Conservation (phyloP, 192 early-diverging fungal genomes). For the Coemansia sp. region DNA sequence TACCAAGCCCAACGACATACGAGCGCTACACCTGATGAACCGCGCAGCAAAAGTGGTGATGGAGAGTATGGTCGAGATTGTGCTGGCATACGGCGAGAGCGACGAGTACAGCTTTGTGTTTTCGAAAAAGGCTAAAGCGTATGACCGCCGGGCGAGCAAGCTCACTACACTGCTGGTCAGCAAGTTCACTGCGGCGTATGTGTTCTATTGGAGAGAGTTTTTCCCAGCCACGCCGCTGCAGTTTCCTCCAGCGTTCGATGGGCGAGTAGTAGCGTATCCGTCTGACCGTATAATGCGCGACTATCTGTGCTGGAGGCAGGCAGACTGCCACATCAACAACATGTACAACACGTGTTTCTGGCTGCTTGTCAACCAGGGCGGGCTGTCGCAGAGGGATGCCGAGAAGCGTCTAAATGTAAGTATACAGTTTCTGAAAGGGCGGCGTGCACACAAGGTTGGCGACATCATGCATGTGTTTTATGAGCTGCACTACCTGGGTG, state of each 20-base stretch:
- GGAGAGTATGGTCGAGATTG: slow-evolving; percentile 75
- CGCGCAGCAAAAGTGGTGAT: slow-evolving; percentile 77
- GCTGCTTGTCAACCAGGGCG: slow-evolving; percentile 76
- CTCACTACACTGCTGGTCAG: slow-evolving; percentile 79
- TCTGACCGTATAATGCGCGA: slow-evolving; percentile 78
- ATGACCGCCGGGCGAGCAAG: slow-evolving; percentile 78
- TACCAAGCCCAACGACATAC: slow-evolving; percentile 75
- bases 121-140: slow-evolving; percentile 60
- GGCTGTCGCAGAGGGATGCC: slow-evolving; percentile 67
- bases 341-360: slow-evolving; percentile 97
- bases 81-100: slow-evolving; percentile 88
- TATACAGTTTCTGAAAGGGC: background rate
- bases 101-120: slow-evolving; percentile 93
- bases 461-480: background rate
- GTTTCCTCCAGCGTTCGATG: slow-evolving; percentile 91
- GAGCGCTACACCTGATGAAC: slow-evolving; percentile 82
- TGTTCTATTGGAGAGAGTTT: slow-evolving; percentile 77
- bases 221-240: slow-evolving; percentile 64
- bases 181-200: slow-evolving; percentile 84
- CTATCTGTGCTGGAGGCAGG: slow-evolving; percentile 94
- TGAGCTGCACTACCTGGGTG: slow-evolving; percentile 2
- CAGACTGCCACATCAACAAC: slow-evolving; percentile 94
- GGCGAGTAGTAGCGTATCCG: slow-evolving; percentile 86
- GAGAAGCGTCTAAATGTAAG: slow-evolving; percentile 71
- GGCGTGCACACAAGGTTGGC: background rate